Percentiles rank a stretch among this genome's conserved stretches.
Conservation (phyloP, 2,329 filamentous ascomycete species). For the Penicillium sp. region DNA sequence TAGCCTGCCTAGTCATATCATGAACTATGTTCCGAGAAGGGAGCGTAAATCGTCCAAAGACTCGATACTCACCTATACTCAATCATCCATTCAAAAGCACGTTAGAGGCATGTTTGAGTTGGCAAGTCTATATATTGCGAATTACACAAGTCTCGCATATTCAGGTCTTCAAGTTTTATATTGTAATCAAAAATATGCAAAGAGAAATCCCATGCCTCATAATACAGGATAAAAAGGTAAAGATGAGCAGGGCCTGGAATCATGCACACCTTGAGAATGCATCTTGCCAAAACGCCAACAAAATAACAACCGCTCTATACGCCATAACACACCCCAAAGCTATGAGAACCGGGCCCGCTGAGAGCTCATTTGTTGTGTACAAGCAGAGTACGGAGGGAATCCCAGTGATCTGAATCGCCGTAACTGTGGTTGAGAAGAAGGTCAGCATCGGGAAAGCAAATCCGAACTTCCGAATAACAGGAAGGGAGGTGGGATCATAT, state of each 20-base stretch:
- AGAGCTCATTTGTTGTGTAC: slow-evolving; percentile 63
- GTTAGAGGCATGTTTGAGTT: background rate
- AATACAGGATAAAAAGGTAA: slow-evolving; percentile 8
- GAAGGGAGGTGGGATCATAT: background rate
- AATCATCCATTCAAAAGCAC: too few relatives aligned
- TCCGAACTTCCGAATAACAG: too few relatives aligned
- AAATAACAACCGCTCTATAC: slow-evolving; percentile 14
- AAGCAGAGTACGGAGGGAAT: slow-evolving; percentile 71
- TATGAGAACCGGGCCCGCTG: background rate
- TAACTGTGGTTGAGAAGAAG: slow-evolving; percentile 41
- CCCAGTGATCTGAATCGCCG: slow-evolving; percentile 79
- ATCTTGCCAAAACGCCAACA: slow-evolving; percentile 1
- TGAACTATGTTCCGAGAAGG: accelerated
- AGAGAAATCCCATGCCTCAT: slow-evolving; percentile 8
- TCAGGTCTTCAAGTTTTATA: background rate
- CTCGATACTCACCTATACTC: background rate
- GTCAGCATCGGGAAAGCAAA: background rate
- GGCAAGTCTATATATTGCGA: background rate
- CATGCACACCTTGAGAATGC: background rate
- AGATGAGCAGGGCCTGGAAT: slow-evolving; percentile 1
- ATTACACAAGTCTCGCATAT: background rate
- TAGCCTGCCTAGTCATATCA: background rate
- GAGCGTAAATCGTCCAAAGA: accelerated
- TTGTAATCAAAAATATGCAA: background rate
- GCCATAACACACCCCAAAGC: slow-evolving; percentile 14